These are phyloP conservation scores for Rhodomyrtus tomentosa DNA, from an alignment of 345 rosid genomes.

Conservation along the genomic window DNA sequence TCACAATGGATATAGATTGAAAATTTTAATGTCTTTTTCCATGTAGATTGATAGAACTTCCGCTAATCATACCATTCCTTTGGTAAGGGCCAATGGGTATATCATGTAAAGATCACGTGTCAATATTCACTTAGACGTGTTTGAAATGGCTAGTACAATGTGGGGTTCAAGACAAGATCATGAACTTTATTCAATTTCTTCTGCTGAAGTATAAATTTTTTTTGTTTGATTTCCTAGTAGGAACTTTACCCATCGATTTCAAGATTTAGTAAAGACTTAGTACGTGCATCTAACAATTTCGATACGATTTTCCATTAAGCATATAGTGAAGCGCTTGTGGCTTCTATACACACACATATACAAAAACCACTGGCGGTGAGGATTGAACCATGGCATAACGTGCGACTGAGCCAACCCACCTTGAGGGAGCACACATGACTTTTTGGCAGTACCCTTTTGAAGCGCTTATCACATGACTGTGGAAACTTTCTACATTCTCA, in stretches of 20 bases:
- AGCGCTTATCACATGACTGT: too few relatives aligned
- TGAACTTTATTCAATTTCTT: background rate
- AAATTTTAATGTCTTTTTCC: too few relatives aligned
- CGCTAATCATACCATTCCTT: background rate
- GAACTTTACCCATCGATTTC: background rate
- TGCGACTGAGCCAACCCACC: background rate
- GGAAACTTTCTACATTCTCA: too few relatives aligned
- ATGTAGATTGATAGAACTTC: background rate
- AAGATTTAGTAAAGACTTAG: background rate
- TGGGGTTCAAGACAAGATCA: background rate
- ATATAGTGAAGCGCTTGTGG: background rate
- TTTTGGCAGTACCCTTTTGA: background rate
- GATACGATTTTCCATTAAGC: too few relatives aligned
- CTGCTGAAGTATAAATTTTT: too few relatives aligned
- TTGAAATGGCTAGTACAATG: background rate
- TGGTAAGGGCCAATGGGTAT: background rate
- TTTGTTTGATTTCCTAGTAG: background rate
- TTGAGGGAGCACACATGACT: too few relatives aligned
- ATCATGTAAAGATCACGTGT: background rate
- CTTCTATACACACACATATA: too few relatives aligned
- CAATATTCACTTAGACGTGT: background rate
- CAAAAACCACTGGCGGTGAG: background rate
- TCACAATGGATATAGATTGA: too few relatives aligned
- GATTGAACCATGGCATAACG: background rate
- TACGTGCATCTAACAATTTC: too few relatives aligned